These are phyloP conservation scores for Linderniella brevidens DNA, from an alignment of 257 asterid species.

Conservation along the genomic window DNA sequence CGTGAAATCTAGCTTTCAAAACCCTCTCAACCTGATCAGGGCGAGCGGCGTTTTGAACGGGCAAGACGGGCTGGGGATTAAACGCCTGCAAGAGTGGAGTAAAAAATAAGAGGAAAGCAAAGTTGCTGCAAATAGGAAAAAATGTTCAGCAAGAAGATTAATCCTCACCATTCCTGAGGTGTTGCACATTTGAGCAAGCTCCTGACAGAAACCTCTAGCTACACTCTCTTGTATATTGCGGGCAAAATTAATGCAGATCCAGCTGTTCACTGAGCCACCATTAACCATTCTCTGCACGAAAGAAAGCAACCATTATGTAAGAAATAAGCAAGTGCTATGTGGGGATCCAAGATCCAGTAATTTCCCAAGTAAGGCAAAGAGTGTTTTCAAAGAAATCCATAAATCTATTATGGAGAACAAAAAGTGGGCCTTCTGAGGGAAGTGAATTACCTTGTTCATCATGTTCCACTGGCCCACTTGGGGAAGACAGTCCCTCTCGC, in stretches of 20 bases:
- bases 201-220: constrained; percentile 59
- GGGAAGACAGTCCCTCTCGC: constrained; percentile 84
- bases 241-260: constrained; percentile 87
- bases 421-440: no score
- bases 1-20: constrained; percentile 55
- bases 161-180: constrained; percentile 87
- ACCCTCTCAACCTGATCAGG: constrained; percentile 86
- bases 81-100: constrained; percentile 34
- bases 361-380: no score
- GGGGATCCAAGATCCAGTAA: no score
- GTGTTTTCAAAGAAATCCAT: not conserved
- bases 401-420: no score
- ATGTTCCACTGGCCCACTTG: constrained; percentile 98
- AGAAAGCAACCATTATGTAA: constrained; percentile 3
- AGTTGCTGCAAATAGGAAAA: not conserved
- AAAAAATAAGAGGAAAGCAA: no score
- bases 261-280: constrained; percentile 70
- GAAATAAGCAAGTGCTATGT: not conserved
- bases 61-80: constrained; percentile 64
- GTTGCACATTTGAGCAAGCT: constrained; percentile 86
- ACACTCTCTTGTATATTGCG: constrained; percentile 55
- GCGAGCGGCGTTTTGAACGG: constrained; percentile 35
- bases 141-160: not conserved
- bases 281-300: constrained; percentile 79
- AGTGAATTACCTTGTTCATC: constrained; percentile 88